Conservation (phyloP, 768 basidiomycete species). For the Ramaria rubella region DNA sequence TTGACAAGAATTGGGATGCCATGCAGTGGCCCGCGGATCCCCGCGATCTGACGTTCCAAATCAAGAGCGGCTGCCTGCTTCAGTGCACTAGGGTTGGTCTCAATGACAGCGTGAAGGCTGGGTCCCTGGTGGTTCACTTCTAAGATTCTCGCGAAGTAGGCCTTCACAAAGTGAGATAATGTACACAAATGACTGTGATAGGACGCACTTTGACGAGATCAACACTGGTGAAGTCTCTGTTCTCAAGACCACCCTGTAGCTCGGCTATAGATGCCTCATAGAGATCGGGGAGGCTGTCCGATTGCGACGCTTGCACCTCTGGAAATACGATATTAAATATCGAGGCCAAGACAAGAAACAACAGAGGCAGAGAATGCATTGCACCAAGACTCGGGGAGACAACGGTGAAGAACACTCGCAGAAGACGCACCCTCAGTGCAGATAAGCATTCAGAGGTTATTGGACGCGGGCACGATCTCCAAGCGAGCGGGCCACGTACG, state of each 20-base stretch:
- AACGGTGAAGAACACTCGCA: background rate
- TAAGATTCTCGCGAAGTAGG: constrained; percentile 10
- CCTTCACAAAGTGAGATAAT: background rate
- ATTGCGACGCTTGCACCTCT: background rate
- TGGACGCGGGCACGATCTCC: background rate
- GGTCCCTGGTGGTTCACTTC: constrained; percentile 12
- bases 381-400: background rate
- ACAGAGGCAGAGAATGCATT: background rate
- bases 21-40: constrained; percentile 11
- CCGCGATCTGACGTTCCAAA: constrained; percentile 1
- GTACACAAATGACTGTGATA: background rate
- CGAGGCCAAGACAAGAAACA: background rate
- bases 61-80: constrained; percentile 8
- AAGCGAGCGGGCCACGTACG: background rate
- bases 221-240: constrained; percentile 47
- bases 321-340: background rate
- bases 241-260: constrained; percentile 45
- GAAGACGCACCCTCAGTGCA: background rate
- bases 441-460: background rate
- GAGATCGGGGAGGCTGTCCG: constrained; percentile 38
- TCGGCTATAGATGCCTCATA: constrained; percentile 55
- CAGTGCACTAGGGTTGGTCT: constrained; percentile 11
- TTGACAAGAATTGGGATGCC: constrained; percentile 14
- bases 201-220: constrained; percentile 51
- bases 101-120: constrained; percentile 11